Evolutionary conservation across 352 stramenopile species (phyloP), one percentile per base, ranked within the genome.

Genomic region (Pythium graminicola): DNA sequence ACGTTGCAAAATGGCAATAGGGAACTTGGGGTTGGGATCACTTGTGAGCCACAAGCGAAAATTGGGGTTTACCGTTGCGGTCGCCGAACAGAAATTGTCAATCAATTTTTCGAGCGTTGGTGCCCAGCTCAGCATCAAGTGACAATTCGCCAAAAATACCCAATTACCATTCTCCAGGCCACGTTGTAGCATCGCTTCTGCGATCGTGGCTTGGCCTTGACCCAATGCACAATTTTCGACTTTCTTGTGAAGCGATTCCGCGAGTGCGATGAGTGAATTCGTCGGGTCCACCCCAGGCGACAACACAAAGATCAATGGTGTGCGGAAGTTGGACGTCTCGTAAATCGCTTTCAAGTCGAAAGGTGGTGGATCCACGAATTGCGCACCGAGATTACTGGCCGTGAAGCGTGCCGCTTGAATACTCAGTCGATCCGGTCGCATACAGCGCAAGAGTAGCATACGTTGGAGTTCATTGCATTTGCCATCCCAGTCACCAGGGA

Each of bases 131-230:
- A 97, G 69, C 84, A 97, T 97, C 52, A 98, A 69, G 53, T 98
- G 95, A 51, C 95, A 98, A 63, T 98, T 98, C 0, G 91, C 87
- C 10, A 98, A 67, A 54, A 98, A 97, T 11, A 98, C 88, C 95
- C 95, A 98, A 54, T 85, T 89, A 8, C 95, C 95, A 19, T 73
- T 69, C 14, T 85, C 76, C 0, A 97, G 40, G 2, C 84, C 93
- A 16, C 95, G 72, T 26, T 92, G 56, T 13, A 98, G 67, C 55
- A 97, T 87, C 5, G 76, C 75, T 38, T 96, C 85, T 0, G 95
- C 95, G 23, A 97, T 85, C 17, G 79, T 91, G 4, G 82, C 93
- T 45, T 98, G 95, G 16, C 95, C 94, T 53, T 98, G 95, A 0
- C 93, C 95, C 1, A 98, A 63, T 0, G 92, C 91, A 44, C 89